phyloP scores from a whole-genome alignment of 1,139 yeast species.

The Nakaseomyces delphensis region DNA sequence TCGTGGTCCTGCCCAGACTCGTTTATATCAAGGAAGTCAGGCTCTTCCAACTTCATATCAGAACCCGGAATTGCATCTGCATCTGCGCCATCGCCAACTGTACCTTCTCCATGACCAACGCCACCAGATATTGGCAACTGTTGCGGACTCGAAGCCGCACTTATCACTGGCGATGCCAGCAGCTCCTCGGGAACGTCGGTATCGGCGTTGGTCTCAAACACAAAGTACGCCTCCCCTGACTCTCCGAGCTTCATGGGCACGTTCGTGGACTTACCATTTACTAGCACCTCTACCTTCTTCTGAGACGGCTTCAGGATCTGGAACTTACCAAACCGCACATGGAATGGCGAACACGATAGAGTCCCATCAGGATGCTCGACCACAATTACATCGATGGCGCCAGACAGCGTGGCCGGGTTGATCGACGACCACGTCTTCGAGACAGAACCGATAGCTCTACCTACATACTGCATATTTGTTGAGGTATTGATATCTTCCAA shows the following conservation, averaged over 20 bases:
- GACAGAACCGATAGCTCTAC: slow-evolving; percentile 87
- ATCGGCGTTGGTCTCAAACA: slow-evolving; percentile 67
- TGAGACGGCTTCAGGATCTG: slow-evolving; percentile 92
- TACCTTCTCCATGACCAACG: not conserved
- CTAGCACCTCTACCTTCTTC: slow-evolving; percentile 81
- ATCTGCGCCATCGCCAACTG: not conserved
- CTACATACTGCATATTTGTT: slow-evolving; percentile 79
- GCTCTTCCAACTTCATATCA: slow-evolving; percentile 37
- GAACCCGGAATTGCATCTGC: slow-evolving; percentile 4
- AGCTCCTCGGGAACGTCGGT: slow-evolving; percentile 61
- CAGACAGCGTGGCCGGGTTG: slow-evolving; percentile 91
- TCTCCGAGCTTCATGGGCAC: slow-evolving; percentile 95
- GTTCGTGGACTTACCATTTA: slow-evolving; percentile 73
- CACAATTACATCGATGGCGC: slow-evolving; percentile 95
- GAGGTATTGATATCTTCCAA: not conserved
- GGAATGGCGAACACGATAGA: slow-evolving; percentile 91
- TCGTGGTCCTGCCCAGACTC: not conserved
- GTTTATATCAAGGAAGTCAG: slow-evolving; percentile 44
- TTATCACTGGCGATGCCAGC: slow-evolving; percentile 84
- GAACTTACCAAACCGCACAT: slow-evolving; percentile 89
- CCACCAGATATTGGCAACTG: slow-evolving; percentile 41
- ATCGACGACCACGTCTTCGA: slow-evolving; percentile 96
- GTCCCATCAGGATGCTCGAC: slow-evolving; percentile 85
- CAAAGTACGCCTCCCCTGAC: slow-evolving; percentile 97
- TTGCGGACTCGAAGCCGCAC: slow-evolving; percentile 67